Evolutionary conservation across 2,329 filamentous ascomycete genomes (phyloP).

Genomic region (Tolypocladium guangdongense): DNA sequence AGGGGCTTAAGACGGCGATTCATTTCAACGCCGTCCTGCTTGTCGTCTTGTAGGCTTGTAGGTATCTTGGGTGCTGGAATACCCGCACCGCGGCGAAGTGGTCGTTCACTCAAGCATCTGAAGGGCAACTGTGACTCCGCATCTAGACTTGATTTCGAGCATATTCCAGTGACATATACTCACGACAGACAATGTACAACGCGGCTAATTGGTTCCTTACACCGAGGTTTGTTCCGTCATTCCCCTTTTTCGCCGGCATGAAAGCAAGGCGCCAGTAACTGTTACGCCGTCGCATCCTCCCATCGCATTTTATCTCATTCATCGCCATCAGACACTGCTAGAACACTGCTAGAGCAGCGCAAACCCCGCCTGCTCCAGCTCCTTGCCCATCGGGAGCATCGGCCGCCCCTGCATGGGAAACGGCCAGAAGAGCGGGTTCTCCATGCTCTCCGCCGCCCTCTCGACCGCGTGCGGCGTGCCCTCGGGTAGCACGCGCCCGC

Average conservation of each 20-base stretch:
- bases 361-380: conserved; percentile 42
- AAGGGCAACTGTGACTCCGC: too few relatives aligned
- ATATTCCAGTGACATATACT: too few relatives aligned
- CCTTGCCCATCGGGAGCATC: conserved; percentile 35
- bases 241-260: neutral
- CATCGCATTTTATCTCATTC: neutral
- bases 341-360: conserved; percentile 20
- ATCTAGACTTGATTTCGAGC: too few relatives aligned
- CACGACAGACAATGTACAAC: too few relatives aligned
- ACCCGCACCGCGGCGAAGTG: too few relatives aligned
- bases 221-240: neutral
- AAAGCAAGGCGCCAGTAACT: neutral
- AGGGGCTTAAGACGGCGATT: too few relatives aligned
- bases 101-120: too few relatives aligned
- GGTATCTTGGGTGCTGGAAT: too few relatives aligned
- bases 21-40: too few relatives aligned
- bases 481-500: conserved; percentile 4
- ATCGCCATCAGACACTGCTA: neutral
- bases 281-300: neutral
- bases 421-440: conserved; percentile 49
- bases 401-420: conserved; percentile 50
- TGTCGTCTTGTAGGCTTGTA: too few relatives aligned
- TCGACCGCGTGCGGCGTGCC: conserved; percentile 8
- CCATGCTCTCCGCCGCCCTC: conserved; percentile 24
- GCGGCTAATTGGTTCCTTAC: neutral